Base-by-base conservation (phyloP, 2,329 filamentous ascomycete species). In the Ceratocystis colombiana region DNA sequence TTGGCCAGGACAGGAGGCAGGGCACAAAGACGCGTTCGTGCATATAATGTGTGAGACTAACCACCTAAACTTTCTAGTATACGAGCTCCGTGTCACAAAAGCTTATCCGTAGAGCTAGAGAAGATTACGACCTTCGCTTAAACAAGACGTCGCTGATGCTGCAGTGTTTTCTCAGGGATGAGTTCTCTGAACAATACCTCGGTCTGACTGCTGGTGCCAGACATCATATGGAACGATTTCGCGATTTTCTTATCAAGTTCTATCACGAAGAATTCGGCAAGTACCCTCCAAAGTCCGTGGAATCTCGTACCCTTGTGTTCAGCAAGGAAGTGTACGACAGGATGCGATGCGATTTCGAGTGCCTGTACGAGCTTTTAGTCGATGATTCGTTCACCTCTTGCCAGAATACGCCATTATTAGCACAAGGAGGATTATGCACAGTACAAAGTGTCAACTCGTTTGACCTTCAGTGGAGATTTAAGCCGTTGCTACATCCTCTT, bases 211-310 rank as follows among this genome's bases (percentile, higher is more conserved):
- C 79, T 0, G 82, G 80, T 0, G 81, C 84, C 3, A 78, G 85
- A 69, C 79, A 82, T 2, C 89, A 94, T 70, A 80, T 93, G 0
- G 85, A 90, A 68, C 82, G 83, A 1, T 93, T 93, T 73, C 80
- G 88, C 61, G 80, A 82, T 7, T 88, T 89, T 69, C 74, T 94
- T 0, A 78, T 86, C 30, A 78, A 79, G 0, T 87, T 85, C 71
- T 92, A 90, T 71, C 77, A 83, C 0, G 78, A 81, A 0, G 85
- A 85, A 65, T 79, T 90, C 41, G 88, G 88, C 4, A 87, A 86
- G 70, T 93, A 88, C 74, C 89, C 89, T 0, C 88, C 88, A 0
- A 76, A 76, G 1, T 73, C 76, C 1, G 72, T 76, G 28, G 75
- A 79, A 48, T 68, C 65, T 71, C 74, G 5, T 73, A 80, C 1